A percentile compares a stretch with the other conserved stretches of the same genome.
Evolutionary conservation across 352 stramenopile genomes (phyloP).

Genomic region (Pythium myriotylum): DNA sequence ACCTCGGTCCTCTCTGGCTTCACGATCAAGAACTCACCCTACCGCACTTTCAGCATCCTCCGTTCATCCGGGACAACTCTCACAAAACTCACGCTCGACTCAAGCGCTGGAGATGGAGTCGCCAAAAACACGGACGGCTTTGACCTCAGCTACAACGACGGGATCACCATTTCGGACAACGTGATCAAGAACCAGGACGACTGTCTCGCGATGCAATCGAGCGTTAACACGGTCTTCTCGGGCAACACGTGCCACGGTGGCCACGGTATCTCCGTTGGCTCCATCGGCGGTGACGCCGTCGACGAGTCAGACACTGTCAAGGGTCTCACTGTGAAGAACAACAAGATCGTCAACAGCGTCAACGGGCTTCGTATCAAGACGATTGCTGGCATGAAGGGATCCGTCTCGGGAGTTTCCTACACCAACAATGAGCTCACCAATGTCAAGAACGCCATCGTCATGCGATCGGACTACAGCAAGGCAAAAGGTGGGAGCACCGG

Average conservation of each 20-base stretch:
- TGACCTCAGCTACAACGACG: constrained; percentile 27
- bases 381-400: constrained; percentile 23
- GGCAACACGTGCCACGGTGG: constrained; percentile 12
- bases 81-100: constrained; percentile 34
- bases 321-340: constrained; percentile 28
- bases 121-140: constrained; percentile 44
- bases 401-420: constrained; percentile 28
- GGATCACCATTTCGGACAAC: constrained; percentile 28
- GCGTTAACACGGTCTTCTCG: constrained; percentile 14
- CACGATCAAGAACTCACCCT: constrained; percentile 41
- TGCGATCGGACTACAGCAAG: constrained; percentile 43
- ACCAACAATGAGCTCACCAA: constrained; percentile 30
- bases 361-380: constrained; percentile 44
- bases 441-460: constrained; percentile 35
- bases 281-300: constrained; percentile 24
- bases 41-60: constrained; percentile 41
- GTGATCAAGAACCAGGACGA: constrained; percentile 37
- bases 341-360: constrained; percentile 35
- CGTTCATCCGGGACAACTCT: constrained; percentile 26
- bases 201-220: constrained; percentile 31
- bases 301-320: constrained; percentile 27
- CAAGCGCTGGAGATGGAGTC: constrained; percentile 28
- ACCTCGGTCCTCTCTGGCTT: constrained; percentile 36
- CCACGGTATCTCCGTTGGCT: constrained; percentile 40
- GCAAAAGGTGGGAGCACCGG: constrained; percentile 29